Evolutionary conservation across 306 rosid species (phyloP), one percentile per base, ranked within the genome.

Genomic region (Cucumis hystrix): DNA sequence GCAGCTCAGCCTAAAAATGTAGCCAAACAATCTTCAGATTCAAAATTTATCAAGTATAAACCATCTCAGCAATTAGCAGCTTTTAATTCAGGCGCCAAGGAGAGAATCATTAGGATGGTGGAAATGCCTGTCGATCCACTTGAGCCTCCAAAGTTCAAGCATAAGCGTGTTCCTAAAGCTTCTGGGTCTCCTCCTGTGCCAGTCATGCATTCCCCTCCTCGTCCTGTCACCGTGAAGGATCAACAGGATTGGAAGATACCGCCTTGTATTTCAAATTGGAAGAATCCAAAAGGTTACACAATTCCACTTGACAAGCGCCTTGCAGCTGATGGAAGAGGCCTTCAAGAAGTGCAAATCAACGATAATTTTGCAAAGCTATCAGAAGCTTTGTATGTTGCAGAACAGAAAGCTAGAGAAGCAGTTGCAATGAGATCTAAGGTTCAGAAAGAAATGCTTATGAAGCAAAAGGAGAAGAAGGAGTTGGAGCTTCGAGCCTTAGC

Each of bases 211-310:
- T 94, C 97, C 6, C 97, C 96, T 57, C 98, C 97, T 0, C 83
- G 97, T 64, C 97, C 95, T 11, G 95, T 92, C 83, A 91, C 96
- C 1, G 92, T 91, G 78, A 94, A 91, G 79, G 98, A 94, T 74
- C 96, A 90, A 82, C 95, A 90, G 70, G 98, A 94, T 75, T 94
- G 97, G 98, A 91, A 94, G 81, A 92, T 92, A 40, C 98, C 97
- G 0, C 98, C 96, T 20, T 92, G 96, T 70, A 91, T 94, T 61
- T 94, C 97, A 14, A 90, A 87, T 83, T 94, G 97, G 98, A 90
- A 94, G 95, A 94, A 94, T 76, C 97, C 96, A 0, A 94, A 94
- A 85, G 96, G 98, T 82, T 89, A 94, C 23, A 91, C 94, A 0
- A 94, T 94, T 70, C 97, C 97, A 3, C 92, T 94, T 74, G 98